Base-by-base conservation (phyloP, 495 filamentous ascomycete genomes). In the Lophium mytilinum region DNA sequence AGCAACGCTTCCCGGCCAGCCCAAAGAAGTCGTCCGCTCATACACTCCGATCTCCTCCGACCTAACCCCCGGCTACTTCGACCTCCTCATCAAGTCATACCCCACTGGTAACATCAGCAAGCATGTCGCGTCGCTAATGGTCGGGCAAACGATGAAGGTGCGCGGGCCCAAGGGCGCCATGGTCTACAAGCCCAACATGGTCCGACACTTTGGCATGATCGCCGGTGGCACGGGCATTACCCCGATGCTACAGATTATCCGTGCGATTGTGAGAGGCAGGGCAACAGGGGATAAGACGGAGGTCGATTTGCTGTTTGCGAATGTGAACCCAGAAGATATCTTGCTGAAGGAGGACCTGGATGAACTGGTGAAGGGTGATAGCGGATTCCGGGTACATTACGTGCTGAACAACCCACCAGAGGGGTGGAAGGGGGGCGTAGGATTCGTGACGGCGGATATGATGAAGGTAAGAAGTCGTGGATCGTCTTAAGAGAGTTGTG, bases 141-240 rank as follows among this genome's bases (percentile, higher is more conserved):
- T 95, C 42, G 91, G 93, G 50, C 81, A 97, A 70, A 85, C 80
- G 51, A 89, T 98, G 81, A 87, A 87, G 68, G 87, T 95, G 55
- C 80, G 78, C 62, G 93, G 93, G 12, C 93, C 93, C 65, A 96
- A 96, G 78, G 93, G 93, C 63, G 90, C 92, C 58, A 95, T 98
- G 78, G 88, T 94, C 45, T 98, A 98, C 72, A 85, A 83, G 9
- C 91, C 92, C 53, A 95, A 95, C 77, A 87, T 98, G 84, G 88
- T 90, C 55, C 81, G 89, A 48, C 86, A 85, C 68, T 92, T 98
- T 53, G 93, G 93, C 64, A 98, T 98, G 93, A 88, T 98, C 67
- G 89, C 93, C 56, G 93, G 93, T 70, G 93, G 93, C 51, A 97
- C 93, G 12, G 93, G 93, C 64, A 96, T 98, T 73, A 98, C 92